Base-by-base conservation (phyloP, 257 asterid genomes). In the Nicotiana sylvestris region DNA sequence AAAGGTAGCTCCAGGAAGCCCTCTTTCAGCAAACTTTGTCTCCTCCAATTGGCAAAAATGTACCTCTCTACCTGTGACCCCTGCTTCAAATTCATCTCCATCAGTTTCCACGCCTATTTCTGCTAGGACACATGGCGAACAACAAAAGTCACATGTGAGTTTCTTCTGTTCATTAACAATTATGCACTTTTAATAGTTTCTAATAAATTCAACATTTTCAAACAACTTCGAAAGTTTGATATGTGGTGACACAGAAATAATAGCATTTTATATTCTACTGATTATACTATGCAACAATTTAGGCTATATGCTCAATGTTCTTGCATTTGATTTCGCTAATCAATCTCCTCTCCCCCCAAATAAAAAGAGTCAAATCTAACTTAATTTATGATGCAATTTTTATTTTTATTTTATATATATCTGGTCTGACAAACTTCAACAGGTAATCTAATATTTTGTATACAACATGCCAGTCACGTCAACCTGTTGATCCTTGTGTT, bases 41-140 rank as follows among this genome's bases (percentile, higher is more conserved):
- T 81, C 92, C 4, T 17, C 77, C 29, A 76, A 85, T 37, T 90
- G 97, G 98, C 87, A 86, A 77, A 91, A 88, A 87, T 89, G 97
- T 81, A 81, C 92, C 56, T 96, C 99, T 7, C 91, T 96, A 87
- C 99, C 98, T 2, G 97, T 90, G 78, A 89, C 95, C 1, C 96
- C 90, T 58, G 97, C 91, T 62, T 81, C 95, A 13, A 67, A 81
- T 86, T 76, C 85, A 76, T 86, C 98, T 65, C 98, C 98, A 9
- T 85, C 86, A 9, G 87, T 84, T 84, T 77, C 83, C 49, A 85
- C 86, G 46, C 94, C 93, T 5, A n/a, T 88, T 67, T 86, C 97
- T 32, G 85, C 91, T 12, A 89, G 90, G 85, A 80, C 92, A 39
- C 18, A 9, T 57, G 84, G 85, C 25, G 98, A 94, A 85, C 88